Evolutionary conservation across 2,329 filamentous ascomycete genomes (phyloP), one percentile per base, ranked within the genome.

Genomic region (Alternaria metachromatica): DNA sequence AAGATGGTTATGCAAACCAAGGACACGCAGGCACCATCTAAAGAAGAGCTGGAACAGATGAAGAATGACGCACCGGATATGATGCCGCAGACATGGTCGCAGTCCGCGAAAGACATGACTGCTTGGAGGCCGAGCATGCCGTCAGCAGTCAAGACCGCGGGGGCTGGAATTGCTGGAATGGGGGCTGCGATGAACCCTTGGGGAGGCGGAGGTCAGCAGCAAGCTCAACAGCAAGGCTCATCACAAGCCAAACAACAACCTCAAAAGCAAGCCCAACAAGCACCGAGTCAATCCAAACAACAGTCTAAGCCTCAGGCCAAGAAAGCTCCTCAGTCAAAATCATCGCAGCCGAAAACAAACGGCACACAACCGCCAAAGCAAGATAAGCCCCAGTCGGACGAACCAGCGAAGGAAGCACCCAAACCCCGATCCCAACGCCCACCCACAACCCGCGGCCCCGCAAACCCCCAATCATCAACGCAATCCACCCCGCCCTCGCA

Each of bases 1-100:
- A 80, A 80, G 65, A 79, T 80, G 78, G 70, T 79, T 8, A 77
- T 74, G 71, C 78, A 80, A 60, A 72, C 70, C 3, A 78, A 73
- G 30, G 76, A 78, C 43, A 76, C 72, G 12, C 74, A 78, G 21
- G 72, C 74, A 15, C 78, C 78, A 0, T 72, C 59, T 2, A 48
- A 76, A 49, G 74, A 77, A 65, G 77, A 79, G 61, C 55, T 79
- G 53, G 76, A 80, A 58, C 53, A 72, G 55, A 78, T 80, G 77
- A 77, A 75, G 55, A 68, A 64, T 6, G 76, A 80, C 23, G 72
- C 72, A 20, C 74, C 75, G 12, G 77, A 78, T 54, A 68, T 74
- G 9, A 75, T 75, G 71, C 75, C 76, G 5, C 67, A 75, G 30
- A 68, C 74, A 10, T 79, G 77, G 77, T 72, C 75, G 12, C 72